Evolutionary conservation across 805 yeast genomes (phyloP).

Genomic region (Cyberlindnera amylophila): DNA sequence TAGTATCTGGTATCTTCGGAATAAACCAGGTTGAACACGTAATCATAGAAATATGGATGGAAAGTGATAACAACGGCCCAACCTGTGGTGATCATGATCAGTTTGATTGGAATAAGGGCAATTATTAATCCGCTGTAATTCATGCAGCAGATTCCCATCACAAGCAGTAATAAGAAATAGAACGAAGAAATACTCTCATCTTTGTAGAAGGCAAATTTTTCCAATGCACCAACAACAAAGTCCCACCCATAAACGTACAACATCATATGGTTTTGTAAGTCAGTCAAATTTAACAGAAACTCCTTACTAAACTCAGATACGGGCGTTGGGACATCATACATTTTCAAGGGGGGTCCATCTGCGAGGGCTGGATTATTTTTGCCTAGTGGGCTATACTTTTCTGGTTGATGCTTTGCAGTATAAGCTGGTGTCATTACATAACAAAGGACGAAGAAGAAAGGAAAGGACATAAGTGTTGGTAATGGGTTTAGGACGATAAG

Average conservation of each 20-base stretch:
- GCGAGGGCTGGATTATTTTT: constrained; percentile 43
- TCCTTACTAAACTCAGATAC: constrained; percentile 77
- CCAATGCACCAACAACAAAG: constrained; percentile 42
- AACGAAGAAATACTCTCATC: constrained; percentile 58
- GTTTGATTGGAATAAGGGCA: constrained; percentile 32
- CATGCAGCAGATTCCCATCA: constrained; percentile 30
- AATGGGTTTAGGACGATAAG: constrained; percentile 59
- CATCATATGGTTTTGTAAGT: constrained; percentile 77
- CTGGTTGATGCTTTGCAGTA: constrained; percentile 59
- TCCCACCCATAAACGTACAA: constrained; percentile 63
- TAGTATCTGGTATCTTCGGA: constrained; percentile 64
- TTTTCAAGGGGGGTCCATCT: constrained; percentile 36
- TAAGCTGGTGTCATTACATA: constrained; percentile 69
- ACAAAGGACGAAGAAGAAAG: constrained; percentile 49
- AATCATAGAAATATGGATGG: constrained; percentile 54
- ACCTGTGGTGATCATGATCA: constrained; percentile 33
- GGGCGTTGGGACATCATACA: constrained; percentile 39
- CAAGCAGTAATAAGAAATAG: constrained; percentile 40
- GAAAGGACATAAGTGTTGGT: constrained; percentile 45
- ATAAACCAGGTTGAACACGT: constrained; percentile 42
- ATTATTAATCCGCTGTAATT: constrained; percentile 28
- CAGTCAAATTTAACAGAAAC: constrained; percentile 73
- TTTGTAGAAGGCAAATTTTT: constrained; percentile 58
- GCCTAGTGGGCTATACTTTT: constrained; percentile 31
- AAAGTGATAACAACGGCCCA: constrained; percentile 46